Conservation (phyloP, 257 asterid genomes). For the Ocimum tenuiflorum region DNA sequence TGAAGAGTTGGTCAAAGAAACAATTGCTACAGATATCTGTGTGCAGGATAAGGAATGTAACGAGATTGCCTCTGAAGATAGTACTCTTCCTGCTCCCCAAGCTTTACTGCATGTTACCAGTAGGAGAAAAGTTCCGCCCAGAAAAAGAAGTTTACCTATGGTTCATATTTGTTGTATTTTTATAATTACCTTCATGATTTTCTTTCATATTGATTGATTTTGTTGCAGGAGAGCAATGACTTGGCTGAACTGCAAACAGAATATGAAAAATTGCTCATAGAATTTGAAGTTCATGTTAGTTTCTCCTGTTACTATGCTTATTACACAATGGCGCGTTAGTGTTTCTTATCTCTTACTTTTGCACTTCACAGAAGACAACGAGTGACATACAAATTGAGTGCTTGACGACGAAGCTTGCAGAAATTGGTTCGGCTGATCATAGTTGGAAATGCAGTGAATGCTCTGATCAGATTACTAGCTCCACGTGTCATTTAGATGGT, state of each 20-base stretch:
- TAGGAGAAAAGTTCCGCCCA: conserved; percentile 57
- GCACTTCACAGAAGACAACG: conserved; percentile 45
- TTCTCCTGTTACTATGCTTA: conserved; percentile 23
- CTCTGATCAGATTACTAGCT: conserved; percentile 18
- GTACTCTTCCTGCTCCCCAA: conserved; percentile 53
- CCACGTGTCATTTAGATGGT: conserved; percentile 29
- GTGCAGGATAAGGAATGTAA: conserved; percentile 34
- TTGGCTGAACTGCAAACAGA: conserved; percentile 45
- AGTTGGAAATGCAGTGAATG: conserved; percentile 33
- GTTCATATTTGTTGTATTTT: conserved; percentile 32
- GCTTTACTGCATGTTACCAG: conserved; percentile 79
- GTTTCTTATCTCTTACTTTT: conserved; percentile 11
- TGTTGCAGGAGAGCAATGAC: conserved; percentile 52
- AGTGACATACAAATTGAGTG: conserved; percentile 55
- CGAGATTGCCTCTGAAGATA: conserved; percentile 33
- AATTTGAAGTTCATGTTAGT: conserved; percentile 75
- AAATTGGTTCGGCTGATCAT: conserved; percentile 29
- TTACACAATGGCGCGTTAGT: conserved; percentile 2
- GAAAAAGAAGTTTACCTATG: conserved; percentile 57
- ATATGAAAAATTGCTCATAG: conserved; percentile 57
- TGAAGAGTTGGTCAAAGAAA: conserved; percentile 55
- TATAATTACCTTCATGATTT: neutral
- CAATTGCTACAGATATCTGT: conserved; percentile 22
- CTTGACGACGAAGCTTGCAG: conserved; percentile 58
- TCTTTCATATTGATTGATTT: conserved; percentile 15